Evolutionary conservation across 2,329 filamentous ascomycete genomes (phyloP).

Genomic region (Cladophialophora chaetospira): DNA sequence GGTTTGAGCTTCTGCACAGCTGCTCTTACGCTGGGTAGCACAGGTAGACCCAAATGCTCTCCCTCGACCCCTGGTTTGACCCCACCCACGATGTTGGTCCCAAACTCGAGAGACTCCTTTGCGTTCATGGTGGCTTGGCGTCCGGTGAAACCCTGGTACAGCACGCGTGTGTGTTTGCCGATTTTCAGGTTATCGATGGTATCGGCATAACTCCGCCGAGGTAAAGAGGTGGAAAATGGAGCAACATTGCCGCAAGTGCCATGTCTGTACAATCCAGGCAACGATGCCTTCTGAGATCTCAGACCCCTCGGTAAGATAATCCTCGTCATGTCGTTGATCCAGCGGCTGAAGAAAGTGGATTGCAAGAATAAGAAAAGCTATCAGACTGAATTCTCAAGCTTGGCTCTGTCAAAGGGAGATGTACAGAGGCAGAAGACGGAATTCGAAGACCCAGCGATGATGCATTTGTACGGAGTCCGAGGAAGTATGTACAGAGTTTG

Average conservation of each 20-base stretch:
- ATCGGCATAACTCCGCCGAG: constrained; percentile 52
- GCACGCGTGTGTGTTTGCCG: constrained; percentile 65
- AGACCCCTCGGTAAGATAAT: constrained; percentile 22
- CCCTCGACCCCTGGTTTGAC: constrained; percentile 71
- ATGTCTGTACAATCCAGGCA: constrained; percentile 17
- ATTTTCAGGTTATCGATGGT: constrained; percentile 69
- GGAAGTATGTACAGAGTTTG: constrained; percentile 17
- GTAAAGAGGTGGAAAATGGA: constrained; percentile 28
- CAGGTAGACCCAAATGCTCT: constrained; percentile 71
- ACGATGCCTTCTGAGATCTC: constrained; percentile 19
- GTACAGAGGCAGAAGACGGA: background rate
- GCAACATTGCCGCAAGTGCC: constrained; percentile 25
- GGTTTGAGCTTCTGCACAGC: constrained; percentile 72
- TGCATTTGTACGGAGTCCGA: background rate
- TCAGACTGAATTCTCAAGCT: too few relatives aligned
- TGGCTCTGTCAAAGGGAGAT: background rate
- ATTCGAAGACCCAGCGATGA: background rate
- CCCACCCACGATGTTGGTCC: constrained; percentile 77
- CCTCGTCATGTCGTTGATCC: constrained; percentile 20
- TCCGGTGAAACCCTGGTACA: constrained; percentile 73
- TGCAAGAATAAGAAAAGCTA: too few relatives aligned
- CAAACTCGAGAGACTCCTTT: constrained; percentile 73
- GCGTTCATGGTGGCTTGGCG: constrained; percentile 71
- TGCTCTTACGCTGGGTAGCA: constrained; percentile 67
- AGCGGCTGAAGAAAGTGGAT: too few relatives aligned